Evolutionary conservation across 1,284 basidiomycete species (phyloP).

Genomic region (Waitea zeae): DNA sequence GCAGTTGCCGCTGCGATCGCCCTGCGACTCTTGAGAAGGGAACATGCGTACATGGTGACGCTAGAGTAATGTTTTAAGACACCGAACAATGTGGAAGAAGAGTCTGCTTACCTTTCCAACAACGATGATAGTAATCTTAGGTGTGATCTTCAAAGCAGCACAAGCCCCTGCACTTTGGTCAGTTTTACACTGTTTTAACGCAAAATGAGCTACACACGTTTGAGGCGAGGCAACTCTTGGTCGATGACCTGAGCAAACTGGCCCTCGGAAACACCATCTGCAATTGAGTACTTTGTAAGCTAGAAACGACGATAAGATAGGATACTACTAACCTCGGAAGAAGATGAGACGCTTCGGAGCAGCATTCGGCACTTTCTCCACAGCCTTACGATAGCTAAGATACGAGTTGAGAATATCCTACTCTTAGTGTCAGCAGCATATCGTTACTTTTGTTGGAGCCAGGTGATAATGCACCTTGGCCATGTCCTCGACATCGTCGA

Average conservation of each 20-base stretch:
- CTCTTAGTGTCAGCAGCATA: slow-evolving; percentile 3
- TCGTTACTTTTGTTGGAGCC: neutral
- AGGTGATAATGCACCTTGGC: slow-evolving; percentile 19
- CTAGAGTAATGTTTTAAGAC: too few relatives aligned
- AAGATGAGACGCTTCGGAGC: slow-evolving; percentile 54
- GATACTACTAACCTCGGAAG: slow-evolving; percentile 34
- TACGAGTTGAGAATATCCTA: slow-evolving; percentile 38
- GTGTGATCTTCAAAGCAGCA: slow-evolving; percentile 28
- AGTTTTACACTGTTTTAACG: too few relatives aligned
- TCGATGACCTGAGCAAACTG: slow-evolving; percentile 58
- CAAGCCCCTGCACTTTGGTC: slow-evolving; percentile 30
- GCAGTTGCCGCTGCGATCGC: slow-evolving; percentile 54
- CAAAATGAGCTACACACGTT: slow-evolving; percentile 32
- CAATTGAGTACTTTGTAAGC: slow-evolving; percentile 4
- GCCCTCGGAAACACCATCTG: slow-evolving; percentile 69
- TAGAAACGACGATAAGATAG: slow-evolving; percentile 2
- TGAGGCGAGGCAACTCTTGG: slow-evolving; percentile 35
- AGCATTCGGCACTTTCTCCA: slow-evolving; percentile 31
- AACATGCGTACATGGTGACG: too few relatives aligned
- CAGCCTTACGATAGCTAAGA: slow-evolving; percentile 28
- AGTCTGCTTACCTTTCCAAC: slow-evolving; percentile 68
- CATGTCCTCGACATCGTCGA: slow-evolving; percentile 51
- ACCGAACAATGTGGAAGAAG: too few relatives aligned
- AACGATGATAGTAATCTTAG: slow-evolving; percentile 57
- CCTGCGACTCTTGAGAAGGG: slow-evolving; percentile 31